phyloP scores from a whole-genome alignment of 1,284 basidiomycete genomes.

The Thelephora terrestris region DNA sequence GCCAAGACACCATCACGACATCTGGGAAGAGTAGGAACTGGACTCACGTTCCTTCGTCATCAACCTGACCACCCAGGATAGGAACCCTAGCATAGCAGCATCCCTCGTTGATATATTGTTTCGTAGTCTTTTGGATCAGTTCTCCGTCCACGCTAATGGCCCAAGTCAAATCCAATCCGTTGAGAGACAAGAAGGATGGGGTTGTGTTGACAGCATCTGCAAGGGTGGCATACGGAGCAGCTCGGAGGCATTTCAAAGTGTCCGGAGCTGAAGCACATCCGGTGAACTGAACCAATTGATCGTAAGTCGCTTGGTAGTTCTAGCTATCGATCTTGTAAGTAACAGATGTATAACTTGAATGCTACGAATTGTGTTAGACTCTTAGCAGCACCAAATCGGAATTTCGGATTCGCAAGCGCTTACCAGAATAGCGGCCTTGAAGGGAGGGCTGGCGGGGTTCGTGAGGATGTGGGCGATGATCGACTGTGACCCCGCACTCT shows the following conservation, averaged over 20 bases:
- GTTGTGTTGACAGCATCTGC: slow-evolving; percentile 21
- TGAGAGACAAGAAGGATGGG: slow-evolving; percentile 18
- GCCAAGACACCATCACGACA: too few species aligned
- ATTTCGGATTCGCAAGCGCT: too few species aligned
- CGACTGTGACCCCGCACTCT: slow-evolving; percentile 20
- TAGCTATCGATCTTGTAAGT: slow-evolving; percentile 12
- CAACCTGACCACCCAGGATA: too few species aligned
- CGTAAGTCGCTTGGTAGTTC: slow-evolving; percentile 22
- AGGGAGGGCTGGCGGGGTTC: too few species aligned
- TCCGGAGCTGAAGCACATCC: slow-evolving; percentile 24
- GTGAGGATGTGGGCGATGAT: too few species aligned
- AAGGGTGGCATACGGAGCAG: slow-evolving; percentile 21
- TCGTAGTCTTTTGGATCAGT: slow-evolving; percentile 22
- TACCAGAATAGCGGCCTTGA: too few species aligned
- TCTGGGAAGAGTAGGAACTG: too few species aligned
- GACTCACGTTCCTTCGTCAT: too few species aligned
- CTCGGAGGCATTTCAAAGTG: slow-evolving; percentile 32
- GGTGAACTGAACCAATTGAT: slow-evolving; percentile 21
- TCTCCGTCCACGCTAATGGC: slow-evolving; percentile 30
- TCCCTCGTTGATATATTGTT: slow-evolving; percentile 16
- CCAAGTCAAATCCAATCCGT: slow-evolving; percentile 23
- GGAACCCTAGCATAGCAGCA: slow-evolving; percentile 22
- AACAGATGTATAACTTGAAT: too few species aligned
- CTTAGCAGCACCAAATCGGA: too few species aligned
- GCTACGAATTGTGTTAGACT: too few species aligned